A percentile compares a stretch with the other conserved stretches of the same genome.
phyloP scores from a whole-genome alignment of 2,329 filamentous ascomycete species.

The Epicoccum sorghinum region DNA sequence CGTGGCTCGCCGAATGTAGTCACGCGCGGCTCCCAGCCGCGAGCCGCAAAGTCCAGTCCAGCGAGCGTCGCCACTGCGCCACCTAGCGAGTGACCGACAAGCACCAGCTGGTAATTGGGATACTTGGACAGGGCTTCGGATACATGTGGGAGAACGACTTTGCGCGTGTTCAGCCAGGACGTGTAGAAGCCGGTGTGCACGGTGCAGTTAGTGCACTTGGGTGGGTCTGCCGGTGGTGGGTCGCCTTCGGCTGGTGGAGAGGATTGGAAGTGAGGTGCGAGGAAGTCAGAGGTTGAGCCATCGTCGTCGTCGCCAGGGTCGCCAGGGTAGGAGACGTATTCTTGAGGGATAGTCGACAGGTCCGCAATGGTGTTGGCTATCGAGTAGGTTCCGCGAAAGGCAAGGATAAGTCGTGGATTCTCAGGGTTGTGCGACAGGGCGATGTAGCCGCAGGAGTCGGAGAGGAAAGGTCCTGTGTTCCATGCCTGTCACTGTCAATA shows the following conservation, averaged over 20 bases:
- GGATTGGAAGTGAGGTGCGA: conserved; percentile 22
- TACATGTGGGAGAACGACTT: conserved; percentile 71
- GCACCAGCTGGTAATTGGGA: conserved; percentile 73
- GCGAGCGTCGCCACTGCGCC: conserved; percentile 91
- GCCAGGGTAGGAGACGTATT: conserved; percentile 85
- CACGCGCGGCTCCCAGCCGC: conserved; percentile 77
- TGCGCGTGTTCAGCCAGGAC: conserved; percentile 79
- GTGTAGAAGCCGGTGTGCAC: conserved; percentile 89
- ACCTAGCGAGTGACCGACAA: conserved; percentile 91
- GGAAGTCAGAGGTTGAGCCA: conserved; percentile 40
- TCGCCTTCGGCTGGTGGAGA: conserved; percentile 17
- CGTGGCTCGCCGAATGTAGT: conserved; percentile 93
- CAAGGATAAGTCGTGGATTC: conserved; percentile 73
- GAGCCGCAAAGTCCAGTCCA: conserved; percentile 76
- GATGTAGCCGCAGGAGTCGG: conserved; percentile 92
- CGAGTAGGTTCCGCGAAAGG: conserved; percentile 94
- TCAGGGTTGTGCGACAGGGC: conserved; percentile 76
- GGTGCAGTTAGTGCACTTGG: conserved; percentile 81
- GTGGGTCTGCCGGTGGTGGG: conserved; percentile 44
- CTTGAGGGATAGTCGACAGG: conserved; percentile 84
- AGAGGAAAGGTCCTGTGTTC: conserved; percentile 86
- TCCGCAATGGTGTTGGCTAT: conserved; percentile 90
- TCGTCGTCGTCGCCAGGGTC: conserved; percentile 59
- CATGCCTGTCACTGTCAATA: conserved; percentile 63
- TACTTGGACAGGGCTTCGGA: conserved; percentile 64